Conservation (phyloP, 352 stramenopile species). For the Globisporangium recalcitrans region DNA sequence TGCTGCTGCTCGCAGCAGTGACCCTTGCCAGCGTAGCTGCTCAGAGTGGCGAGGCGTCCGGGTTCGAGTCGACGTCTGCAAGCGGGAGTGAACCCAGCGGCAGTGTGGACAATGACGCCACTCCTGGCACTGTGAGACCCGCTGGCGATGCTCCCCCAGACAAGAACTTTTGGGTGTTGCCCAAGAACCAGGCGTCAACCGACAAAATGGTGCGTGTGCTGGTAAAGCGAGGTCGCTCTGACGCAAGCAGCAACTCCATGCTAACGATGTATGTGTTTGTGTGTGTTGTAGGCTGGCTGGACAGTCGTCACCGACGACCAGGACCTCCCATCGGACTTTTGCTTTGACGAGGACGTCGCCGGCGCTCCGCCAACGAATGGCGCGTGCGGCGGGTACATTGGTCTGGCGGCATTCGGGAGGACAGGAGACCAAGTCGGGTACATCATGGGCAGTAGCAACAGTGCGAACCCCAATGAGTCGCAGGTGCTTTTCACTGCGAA, state of each 20-base stretch:
- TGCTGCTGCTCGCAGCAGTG: not conserved
- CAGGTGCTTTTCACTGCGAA: not conserved
- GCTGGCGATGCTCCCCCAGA: not conserved
- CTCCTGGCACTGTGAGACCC: not conserved
- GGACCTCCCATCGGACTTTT: not conserved
- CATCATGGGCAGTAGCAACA: not conserved
- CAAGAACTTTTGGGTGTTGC: conserved; percentile 1
- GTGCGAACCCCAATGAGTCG: not conserved
- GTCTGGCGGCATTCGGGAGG: not conserved
- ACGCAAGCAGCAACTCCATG: not conserved
- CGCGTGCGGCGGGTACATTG: conserved; percentile 1
- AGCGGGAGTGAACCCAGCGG: not conserved
- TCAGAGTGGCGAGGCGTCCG: not conserved
- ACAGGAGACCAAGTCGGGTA: not conserved
- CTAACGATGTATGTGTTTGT: not conserved
- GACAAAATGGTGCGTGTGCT: not conserved
- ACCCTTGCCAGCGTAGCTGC: not conserved
- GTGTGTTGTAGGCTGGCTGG: not conserved
- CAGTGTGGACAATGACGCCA: not conserved
- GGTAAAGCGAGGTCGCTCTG: not conserved
- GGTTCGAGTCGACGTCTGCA: not conserved
- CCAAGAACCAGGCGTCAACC: not conserved
- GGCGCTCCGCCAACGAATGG: not conserved
- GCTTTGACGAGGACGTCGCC: not conserved
- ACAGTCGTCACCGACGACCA: not conserved